Conservation (phyloP, 129 eudicot genomes). For the Lactuca saligna region DNA sequence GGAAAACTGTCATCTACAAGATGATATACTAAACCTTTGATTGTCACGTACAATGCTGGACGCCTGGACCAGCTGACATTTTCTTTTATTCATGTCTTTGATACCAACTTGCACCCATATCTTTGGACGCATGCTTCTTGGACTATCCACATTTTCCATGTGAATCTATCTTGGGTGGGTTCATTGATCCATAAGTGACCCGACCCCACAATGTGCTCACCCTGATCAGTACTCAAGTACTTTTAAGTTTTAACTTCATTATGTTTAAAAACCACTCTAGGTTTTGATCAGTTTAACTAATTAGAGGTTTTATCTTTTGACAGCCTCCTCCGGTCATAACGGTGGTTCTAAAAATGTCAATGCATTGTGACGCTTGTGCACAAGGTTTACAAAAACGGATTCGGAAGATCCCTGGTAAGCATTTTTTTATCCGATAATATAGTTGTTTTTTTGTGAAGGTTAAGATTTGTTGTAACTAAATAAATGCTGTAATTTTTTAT, state of each 20-base stretch:
- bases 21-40: slow-evolving; percentile 1
- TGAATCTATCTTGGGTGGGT: slow-evolving; percentile 22
- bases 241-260: not conserved
- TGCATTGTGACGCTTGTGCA: slow-evolving; percentile 96
- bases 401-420: slow-evolving; percentile 58
- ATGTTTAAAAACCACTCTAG: not conserved
- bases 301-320: slow-evolving; percentile 13
- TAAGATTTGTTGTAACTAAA: not conserved
- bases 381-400: slow-evolving; percentile 63
- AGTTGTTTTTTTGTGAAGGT: not conserved
- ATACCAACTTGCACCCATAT: slow-evolving; percentile 25
- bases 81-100: slow-evolving; percentile 22
- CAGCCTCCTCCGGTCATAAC: slow-evolving; percentile 71
- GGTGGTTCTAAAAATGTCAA: slow-evolving; percentile 63
- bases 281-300: not conserved
- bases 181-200: slow-evolving; percentile 29
- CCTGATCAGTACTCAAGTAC: not conserved
- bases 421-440: not conserved
- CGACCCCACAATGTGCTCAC: slow-evolving; percentile 12
- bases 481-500: not conserved
- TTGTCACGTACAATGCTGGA: slow-evolving; percentile 28
- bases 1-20: slow-evolving; percentile 25
- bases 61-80: slow-evolving; percentile 30
- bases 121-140: slow-evolving; percentile 32
- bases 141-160: slow-evolving; percentile 26